phyloP scores from a whole-genome alignment of 805 yeast species.

The Starmera amethionina region DNA sequence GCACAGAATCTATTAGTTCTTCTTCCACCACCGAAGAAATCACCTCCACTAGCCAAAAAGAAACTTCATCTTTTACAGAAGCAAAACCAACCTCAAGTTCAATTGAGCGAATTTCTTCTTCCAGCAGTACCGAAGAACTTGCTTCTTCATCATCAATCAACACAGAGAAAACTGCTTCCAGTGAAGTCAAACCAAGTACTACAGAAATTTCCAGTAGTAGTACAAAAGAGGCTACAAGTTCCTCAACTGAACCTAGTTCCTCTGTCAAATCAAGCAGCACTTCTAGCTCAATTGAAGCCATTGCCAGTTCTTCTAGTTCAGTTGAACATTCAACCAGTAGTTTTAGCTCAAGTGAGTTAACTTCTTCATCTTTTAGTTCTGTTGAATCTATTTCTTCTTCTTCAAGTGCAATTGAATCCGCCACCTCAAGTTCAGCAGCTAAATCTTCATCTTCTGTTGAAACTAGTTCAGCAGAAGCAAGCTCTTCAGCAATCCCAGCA shows the following conservation, averaged over 20 bases:
- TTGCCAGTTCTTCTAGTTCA: slow-evolving; percentile 6
- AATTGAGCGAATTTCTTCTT: not conserved
- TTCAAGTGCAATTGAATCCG: slow-evolving; percentile 3
- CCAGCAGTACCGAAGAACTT: slow-evolving; percentile 1
- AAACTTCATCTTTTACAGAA: not conserved
- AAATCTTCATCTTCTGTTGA: slow-evolving; percentile 3
- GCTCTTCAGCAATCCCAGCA: no score
- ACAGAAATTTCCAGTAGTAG: not conserved
- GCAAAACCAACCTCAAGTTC: not conserved
- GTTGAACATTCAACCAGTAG: slow-evolving; percentile 5
- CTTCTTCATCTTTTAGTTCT: slow-evolving; percentile 4
- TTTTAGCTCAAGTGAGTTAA: slow-evolving; percentile 1
- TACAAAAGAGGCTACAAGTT: not conserved
- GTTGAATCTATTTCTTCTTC: slow-evolving; percentile 2
- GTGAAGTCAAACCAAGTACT: not conserved
- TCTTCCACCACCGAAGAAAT: slow-evolving; percentile 1
- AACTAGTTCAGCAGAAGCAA: no score
- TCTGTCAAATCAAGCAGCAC: slow-evolving; percentile 11
- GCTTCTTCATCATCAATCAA: slow-evolving; percentile 3
- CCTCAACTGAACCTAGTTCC: slow-evolving; percentile 1
- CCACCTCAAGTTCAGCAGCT: slow-evolving; percentile 6
- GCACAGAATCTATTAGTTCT: slow-evolving; percentile 6
- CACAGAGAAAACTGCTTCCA: not conserved
- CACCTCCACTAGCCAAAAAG: no score
- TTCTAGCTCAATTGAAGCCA: slow-evolving; percentile 9